phyloP scores from a whole-genome alignment of 208 protist genomes.

The Trypanosoma vivax region DNA sequence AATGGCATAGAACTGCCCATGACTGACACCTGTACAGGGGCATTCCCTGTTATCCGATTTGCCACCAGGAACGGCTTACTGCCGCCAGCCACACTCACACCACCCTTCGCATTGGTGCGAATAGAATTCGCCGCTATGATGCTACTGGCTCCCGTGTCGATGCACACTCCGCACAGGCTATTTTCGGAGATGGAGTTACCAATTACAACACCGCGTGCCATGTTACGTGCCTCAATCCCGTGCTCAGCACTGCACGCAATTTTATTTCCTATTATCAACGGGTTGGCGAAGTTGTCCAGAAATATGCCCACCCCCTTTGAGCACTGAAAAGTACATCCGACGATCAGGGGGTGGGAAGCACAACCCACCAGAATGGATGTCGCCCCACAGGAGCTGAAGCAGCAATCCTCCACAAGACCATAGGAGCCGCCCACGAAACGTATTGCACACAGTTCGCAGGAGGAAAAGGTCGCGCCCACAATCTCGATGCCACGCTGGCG shows the following conservation, averaged over 20 bases:
- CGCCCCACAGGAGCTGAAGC: constrained; percentile 65
- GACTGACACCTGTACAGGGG: constrained; percentile 37
- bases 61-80: constrained; percentile 51
- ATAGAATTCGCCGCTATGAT: constrained; percentile 67
- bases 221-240: constrained; percentile 44
- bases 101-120: constrained; percentile 36
- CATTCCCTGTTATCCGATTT: constrained; percentile 59
- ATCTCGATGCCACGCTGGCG: constrained; percentile 67
- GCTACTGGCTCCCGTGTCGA: constrained; percentile 38
- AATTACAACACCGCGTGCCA: constrained; percentile 61
- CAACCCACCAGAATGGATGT: constrained; percentile 68
- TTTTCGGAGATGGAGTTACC: constrained; percentile 70
- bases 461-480: constrained; percentile 63
- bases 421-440: constrained; percentile 66
- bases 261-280: constrained; percentile 81
- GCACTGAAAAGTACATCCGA: constrained; percentile 66
- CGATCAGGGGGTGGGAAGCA: constrained; percentile 72
- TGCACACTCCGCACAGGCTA: constrained; percentile 35
- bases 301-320: constrained; percentile 57
- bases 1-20: constrained; percentile 38
- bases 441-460: constrained; percentile 66
- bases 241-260: constrained; percentile 43
- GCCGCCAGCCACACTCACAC: constrained; percentile 26
- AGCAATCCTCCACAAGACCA: constrained; percentile 74
- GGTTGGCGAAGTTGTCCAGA: constrained; percentile 70